phyloP scores from a whole-genome alignment of 2,329 filamentous ascomycete genomes.

The Coniochaeta ligniaria region DNA sequence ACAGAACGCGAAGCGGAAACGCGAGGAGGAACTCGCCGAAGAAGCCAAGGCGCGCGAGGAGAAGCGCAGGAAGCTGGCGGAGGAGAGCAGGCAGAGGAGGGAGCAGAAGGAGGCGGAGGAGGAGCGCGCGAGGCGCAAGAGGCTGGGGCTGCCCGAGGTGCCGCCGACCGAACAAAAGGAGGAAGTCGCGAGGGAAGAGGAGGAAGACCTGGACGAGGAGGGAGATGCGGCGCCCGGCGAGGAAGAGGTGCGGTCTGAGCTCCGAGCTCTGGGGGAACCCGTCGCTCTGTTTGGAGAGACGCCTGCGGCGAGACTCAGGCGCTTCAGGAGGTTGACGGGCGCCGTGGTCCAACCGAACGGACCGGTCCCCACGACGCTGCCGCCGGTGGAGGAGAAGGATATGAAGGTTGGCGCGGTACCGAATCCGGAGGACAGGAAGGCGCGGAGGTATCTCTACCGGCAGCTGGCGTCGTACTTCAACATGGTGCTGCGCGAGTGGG shows the following conservation, averaged over 20 bases:
- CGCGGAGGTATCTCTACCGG: conserved; percentile 66
- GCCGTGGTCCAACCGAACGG: conserved; percentile 56
- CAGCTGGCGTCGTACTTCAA: conserved; percentile 95
- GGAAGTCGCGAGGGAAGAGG: conserved; percentile 13
- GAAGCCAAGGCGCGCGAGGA: conserved; percentile 67
- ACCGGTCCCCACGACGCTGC: conserved; percentile 80
- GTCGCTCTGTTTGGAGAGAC: conserved; percentile 73
- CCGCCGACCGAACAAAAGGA: conserved; percentile 34
- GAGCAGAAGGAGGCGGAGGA: conserved; percentile 69
- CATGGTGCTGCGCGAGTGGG: conserved; percentile 88
- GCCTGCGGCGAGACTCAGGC: conserved; percentile 59
- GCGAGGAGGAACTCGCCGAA: conserved; percentile 75
- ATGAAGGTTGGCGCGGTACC: conserved; percentile 73
- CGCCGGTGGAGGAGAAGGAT: conserved; percentile 73
- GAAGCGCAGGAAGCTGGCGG: conserved; percentile 73
- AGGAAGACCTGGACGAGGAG: conserved; percentile 27
- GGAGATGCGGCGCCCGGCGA: conserved; percentile 49
- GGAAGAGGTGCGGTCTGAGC: conserved; percentile 58
- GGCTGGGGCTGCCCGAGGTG: conserved; percentile 74
- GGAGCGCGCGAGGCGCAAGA: conserved; percentile 64
- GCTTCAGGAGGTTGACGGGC: conserved; percentile 48
- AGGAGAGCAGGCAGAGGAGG: conserved; percentile 63
- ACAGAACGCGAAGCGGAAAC: conserved; percentile 73
- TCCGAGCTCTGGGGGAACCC: conserved; percentile 70
- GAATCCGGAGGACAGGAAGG: conserved; percentile 53